Conservation (phyloP, 2,329 filamentous ascomycete genomes). For the Aspergillus sp. region DNA sequence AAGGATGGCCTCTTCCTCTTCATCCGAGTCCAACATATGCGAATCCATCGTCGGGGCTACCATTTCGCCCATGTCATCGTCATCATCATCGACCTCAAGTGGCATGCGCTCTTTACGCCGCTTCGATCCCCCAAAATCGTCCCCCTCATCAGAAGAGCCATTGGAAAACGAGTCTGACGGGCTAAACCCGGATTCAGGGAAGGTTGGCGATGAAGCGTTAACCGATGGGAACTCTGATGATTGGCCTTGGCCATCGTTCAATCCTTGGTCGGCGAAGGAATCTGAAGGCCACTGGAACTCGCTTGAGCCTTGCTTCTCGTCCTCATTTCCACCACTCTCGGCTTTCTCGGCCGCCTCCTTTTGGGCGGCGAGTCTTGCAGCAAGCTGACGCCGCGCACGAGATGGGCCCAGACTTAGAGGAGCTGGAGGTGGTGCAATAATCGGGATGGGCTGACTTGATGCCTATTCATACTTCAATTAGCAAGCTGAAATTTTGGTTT, state of each 20-base stretch:
- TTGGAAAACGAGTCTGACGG: conserved; percentile 40
- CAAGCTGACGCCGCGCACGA: conserved; percentile 82
- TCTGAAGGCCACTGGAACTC: conserved; percentile 36
- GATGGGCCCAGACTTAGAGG: conserved; percentile 85
- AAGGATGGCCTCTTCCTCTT: conserved; percentile 53
- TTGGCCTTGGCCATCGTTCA: conserved; percentile 30
- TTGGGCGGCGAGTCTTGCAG: conserved; percentile 77
- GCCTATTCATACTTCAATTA: conserved; percentile 22
- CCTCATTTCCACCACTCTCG: conserved; percentile 28
- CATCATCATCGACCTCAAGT: conserved; percentile 59
- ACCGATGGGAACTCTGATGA: conserved; percentile 30
- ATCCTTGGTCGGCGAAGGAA: conserved; percentile 39
- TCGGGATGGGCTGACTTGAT: conserved; percentile 44
- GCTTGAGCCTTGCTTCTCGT: conserved; percentile 10
- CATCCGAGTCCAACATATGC: conserved; percentile 52
- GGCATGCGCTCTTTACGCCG: conserved; percentile 50
- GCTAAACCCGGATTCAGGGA: conserved; percentile 40
- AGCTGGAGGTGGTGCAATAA: conserved; percentile 61
- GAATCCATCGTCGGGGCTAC: conserved; percentile 43
- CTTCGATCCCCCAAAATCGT: conserved; percentile 36
- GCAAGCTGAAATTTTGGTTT: conserved; percentile 1
- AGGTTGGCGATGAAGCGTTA: conserved; percentile 34
- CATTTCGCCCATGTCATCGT: conserved; percentile 51
- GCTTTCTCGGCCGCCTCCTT: conserved; percentile 55
- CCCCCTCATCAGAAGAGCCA: conserved; percentile 44